phyloP scores from a whole-genome alignment of 176 grass and related monocot species.

The Echinochloa phyllopogon region DNA sequence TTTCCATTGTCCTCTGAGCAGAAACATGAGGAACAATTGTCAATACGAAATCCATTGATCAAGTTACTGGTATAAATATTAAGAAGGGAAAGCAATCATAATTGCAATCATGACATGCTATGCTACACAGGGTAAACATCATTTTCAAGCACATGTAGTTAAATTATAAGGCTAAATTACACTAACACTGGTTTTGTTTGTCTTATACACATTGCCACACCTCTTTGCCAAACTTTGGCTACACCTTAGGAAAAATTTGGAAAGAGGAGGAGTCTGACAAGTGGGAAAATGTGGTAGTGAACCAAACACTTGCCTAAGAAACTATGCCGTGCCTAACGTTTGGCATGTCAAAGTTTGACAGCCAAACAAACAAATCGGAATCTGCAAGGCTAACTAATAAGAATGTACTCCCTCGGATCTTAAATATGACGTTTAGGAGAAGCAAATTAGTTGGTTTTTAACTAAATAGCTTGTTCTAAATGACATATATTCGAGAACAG shows the following conservation, averaged over 20 bases:
- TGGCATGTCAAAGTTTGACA: background rate
- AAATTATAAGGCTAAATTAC: background rate
- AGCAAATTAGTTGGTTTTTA: too few species aligned
- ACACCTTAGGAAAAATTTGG: background rate
- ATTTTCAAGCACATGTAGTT: background rate
- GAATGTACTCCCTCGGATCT: too few species aligned
- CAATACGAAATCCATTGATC: background rate
- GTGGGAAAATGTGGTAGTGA: background rate
- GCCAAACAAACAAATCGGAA: background rate
- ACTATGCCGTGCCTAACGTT: background rate
- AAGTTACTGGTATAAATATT: background rate
- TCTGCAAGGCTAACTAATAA: background rate
- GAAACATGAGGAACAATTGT: conserved; percentile 1
- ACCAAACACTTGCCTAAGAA: background rate
- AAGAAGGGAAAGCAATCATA: background rate
- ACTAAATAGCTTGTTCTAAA: too few species aligned
- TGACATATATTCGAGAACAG: too few species aligned
- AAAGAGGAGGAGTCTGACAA: too few species aligned
- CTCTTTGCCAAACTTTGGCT: background rate
- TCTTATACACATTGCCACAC: background rate
- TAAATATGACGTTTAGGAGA: too few species aligned
- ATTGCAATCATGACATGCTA: background rate
- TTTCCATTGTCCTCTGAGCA: background rate
- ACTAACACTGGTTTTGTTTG: background rate
- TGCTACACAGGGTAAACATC: background rate